phyloP scores from a whole-genome alignment of 306 rosid genomes.

The apple (Malus domestica) region ASM211411v1 NC_041805.1:4846501-4847000 shows the following conservation, averaged over 20 bases:
- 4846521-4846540: constrained; percentile 7
- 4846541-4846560: background rate
- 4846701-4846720: constrained; percentile 42
- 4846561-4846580: constrained; percentile 12
- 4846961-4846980: constrained; percentile 48
- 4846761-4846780: constrained; percentile 28
- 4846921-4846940: constrained; percentile 13
- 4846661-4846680: constrained; percentile 30
- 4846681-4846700: constrained; percentile 27
- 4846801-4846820: constrained; percentile 26
- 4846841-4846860: constrained; percentile 19
- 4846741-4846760: constrained; percentile 33
- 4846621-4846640: constrained; percentile 13
- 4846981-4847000: constrained; percentile 36
- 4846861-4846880: constrained; percentile 9
- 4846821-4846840: constrained; percentile 23
- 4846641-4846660: constrained; percentile 22
- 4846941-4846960: constrained; percentile 42
- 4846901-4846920: constrained; percentile 18
- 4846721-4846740: constrained; percentile 47
- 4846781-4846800: constrained; percentile 15
- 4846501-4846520: background rate
- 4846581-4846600: constrained; percentile 28
- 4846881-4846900: constrained; percentile 17
- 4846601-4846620: constrained; percentile 24